Conservation (phyloP, 306 rosid genomes). For the Crataegus laevigata region DNA sequence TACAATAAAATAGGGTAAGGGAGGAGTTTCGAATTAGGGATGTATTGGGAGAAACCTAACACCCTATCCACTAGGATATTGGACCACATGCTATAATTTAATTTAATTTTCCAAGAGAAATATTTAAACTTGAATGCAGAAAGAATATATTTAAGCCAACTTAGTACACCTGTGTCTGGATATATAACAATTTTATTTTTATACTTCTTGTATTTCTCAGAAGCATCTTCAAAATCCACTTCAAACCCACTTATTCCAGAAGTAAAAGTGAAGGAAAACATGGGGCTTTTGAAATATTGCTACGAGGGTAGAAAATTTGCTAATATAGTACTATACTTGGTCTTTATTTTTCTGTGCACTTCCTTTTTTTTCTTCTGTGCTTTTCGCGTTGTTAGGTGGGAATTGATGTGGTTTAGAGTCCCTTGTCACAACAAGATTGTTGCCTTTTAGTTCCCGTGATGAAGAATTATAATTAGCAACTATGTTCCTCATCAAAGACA, state of each 20-base stretch:
- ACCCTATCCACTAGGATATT: too few relatives aligned
- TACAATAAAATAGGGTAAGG: too few relatives aligned
- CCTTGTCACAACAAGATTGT: not conserved
- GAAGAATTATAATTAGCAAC: not conserved
- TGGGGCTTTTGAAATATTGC: not conserved
- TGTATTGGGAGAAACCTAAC: too few relatives aligned
- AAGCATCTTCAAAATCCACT: not conserved
- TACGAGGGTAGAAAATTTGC: not conserved
- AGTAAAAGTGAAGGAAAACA: not conserved
- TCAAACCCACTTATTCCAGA: not conserved
- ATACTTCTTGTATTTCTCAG: not conserved
- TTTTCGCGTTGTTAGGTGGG: slow-evolving; percentile 1
- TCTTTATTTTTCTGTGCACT: not conserved
- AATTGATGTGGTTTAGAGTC: not conserved
- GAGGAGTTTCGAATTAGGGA: too few relatives aligned
- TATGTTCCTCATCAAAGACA: not conserved
- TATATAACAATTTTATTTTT: not conserved
- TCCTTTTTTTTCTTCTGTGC: not conserved
- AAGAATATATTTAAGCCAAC: not conserved
- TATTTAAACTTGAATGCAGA: too few relatives aligned
- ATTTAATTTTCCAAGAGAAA: too few relatives aligned
- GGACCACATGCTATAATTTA: too few relatives aligned
- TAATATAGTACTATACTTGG: not conserved
- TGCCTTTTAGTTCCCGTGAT: not conserved
- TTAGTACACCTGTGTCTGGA: not conserved